These are phyloP conservation scores for Quercus aquifolioides DNA, from an alignment of 306 rosid genomes.

Conservation along the genomic window DNA sequence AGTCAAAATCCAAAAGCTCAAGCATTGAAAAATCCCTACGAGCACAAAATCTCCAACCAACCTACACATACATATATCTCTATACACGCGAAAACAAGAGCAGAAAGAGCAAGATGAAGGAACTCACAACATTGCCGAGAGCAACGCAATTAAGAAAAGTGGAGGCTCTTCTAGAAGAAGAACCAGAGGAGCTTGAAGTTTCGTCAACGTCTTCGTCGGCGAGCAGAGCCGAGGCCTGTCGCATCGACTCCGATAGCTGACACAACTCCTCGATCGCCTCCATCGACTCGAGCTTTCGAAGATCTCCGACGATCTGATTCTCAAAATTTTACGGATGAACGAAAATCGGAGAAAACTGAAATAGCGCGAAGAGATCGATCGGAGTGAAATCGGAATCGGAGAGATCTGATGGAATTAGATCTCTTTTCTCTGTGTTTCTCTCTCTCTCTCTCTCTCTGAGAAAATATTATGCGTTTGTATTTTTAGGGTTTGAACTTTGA, in stretches of 20 bases:
- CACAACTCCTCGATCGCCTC: constrained; percentile 93
- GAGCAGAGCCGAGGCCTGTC: constrained; percentile 79
- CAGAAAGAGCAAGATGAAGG: not conserved
- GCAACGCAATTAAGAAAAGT: constrained; percentile 94
- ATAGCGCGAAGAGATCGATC: constrained; percentile 4
- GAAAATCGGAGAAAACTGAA: not conserved
- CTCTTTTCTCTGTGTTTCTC: not conserved
- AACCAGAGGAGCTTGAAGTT: constrained; percentile 30
- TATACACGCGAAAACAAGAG: not conserved
- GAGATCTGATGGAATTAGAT: constrained; percentile 8
- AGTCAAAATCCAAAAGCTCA: too few relatives aligned
- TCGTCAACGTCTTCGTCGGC: constrained; percentile 96
- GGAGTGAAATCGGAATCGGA: constrained; percentile 9
- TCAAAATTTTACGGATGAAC: not conserved
- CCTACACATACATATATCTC: not conserved
- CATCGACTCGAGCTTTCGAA: constrained; percentile 39
- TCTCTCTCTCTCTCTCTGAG: not conserved
- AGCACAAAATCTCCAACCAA: too few relatives aligned
- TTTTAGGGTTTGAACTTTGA: not conserved
- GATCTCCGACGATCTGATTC: constrained; percentile 3
- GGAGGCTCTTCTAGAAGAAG: constrained; percentile 65
- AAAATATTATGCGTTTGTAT: not conserved
- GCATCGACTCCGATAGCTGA: constrained; percentile 87
- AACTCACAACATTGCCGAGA: constrained; percentile 91
- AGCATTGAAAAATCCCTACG: too few relatives aligned